Base-by-base conservation (phyloP, 768 basidiomycete species). In the Suillus cothurnatus region DNA sequence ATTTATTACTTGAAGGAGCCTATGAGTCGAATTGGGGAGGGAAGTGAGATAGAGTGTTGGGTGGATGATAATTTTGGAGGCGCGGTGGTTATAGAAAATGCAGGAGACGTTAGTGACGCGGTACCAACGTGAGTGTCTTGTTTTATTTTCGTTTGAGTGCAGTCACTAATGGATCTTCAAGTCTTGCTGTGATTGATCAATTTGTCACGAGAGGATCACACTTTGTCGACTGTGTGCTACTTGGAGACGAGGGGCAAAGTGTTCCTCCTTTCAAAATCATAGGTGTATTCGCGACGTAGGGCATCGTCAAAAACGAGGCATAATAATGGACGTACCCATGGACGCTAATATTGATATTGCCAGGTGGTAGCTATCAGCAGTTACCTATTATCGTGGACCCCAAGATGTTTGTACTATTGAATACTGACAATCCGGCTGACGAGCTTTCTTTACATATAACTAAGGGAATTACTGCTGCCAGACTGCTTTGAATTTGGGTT, bases 41-140 rank as follows among this genome's bases (percentile, higher is more conserved):
- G 93, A 38, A 88, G 89, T 70, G 83, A 85, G 61, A 81, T 96
- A 4, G 87, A 92, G 71, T 99, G 97, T 75, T 99, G 97, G 97
- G 97, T 99, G 38, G 97, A 99, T 76, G 96, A 99, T 76, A 99
- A 99, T 74, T 86, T 88, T 68, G 78, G 71, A 0, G 97, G 97
- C 6, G 89, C 88, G 34, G 86, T 86, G 66, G 83, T 88, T 49
- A 82, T 98, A 64, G 86, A 88, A 75, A 96, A 98, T 72, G 87
- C 86, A 2, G 93, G 83, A 4, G 86, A 91, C 64, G 79, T 89
- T 7, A 80, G 78, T 4, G 86, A 87, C 63, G 77, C 86, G 1
- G 85, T 82, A 61, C 85, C 94, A 36, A 83, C 85, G 94, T 94
- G 75, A 70, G 92, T 85, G 49, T 45, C 19, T 53, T 72, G 34